Base-by-base conservation (phyloP, 1,284 basidiomycete genomes). In the Paramarasmius palmivorus region DNA sequence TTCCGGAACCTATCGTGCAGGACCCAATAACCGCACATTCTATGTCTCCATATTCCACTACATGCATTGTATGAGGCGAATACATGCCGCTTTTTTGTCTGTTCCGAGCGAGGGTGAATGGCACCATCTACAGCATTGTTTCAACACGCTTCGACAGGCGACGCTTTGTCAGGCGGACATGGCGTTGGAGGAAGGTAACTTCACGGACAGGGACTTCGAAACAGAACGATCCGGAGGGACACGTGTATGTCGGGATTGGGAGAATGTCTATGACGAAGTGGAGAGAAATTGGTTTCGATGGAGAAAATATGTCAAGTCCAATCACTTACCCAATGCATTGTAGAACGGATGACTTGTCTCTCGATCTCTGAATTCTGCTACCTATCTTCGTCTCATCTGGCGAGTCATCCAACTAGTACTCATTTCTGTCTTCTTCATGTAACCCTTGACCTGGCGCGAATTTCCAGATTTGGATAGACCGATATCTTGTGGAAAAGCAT, bases 211-310 rank as follows among this genome's bases (percentile, higher is more conserved):
- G n/a, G 72, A 75, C 59, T 73, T 78, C 50, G 67, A 68, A 45
- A 64, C 61, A 45, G 68, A 72, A 49, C 62, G 72, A 56, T 63
- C 61, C 1, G 73, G 71, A 1, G 69, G 67, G 12, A 73, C 72
- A 15, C 78, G 78, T 57, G 61, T 74, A 32, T 82, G 80, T 56
- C 65, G 67, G 45, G 76, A 82, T 60, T 81, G 78, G 80, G 63
- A 63, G 35, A 64, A 68, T 49, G 68, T 75, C n/a, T 79, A 76
- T 57, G 57, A 65, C 39, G 57, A 61, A 46, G 58, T 70, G 56
- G 58, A 61, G 14, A 62, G 63, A 1, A 69, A 70, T 37, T 72
- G 68, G 68, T 26, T 57, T 7, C 64, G 68, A 32, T 72, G 70
- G 70, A 61, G 38, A 15, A 48, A 10, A 19, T 44, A 36, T 3